phyloP scores from a whole-genome alignment of 805 yeast genomes.

The Metahyphopichia silvanorum region DNA sequence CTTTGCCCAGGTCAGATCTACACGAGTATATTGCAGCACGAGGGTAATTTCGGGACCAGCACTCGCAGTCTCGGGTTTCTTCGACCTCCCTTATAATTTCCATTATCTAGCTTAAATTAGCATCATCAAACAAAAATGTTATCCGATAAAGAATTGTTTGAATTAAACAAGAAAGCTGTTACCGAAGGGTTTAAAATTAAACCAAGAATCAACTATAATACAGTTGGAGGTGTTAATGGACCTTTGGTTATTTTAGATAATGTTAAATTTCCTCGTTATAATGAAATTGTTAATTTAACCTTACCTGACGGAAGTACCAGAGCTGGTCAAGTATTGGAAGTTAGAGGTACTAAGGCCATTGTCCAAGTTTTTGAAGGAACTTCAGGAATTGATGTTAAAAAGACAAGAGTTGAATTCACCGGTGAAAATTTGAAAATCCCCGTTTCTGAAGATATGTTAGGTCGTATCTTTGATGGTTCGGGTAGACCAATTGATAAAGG shows the following conservation, averaged over 20 bases:
- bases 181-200: constrained; percentile 87
- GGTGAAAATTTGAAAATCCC: constrained; percentile 92
- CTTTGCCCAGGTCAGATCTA: too few species aligned
- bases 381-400: constrained; percentile 96
- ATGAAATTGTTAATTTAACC: constrained; percentile 95
- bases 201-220: constrained; percentile 90
- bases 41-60: too few species aligned
- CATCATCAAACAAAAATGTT: constrained; percentile 20
- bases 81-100: too few species aligned
- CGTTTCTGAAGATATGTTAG: constrained; percentile 95
- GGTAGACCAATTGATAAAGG: constrained; percentile 99
- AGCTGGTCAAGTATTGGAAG: constrained; percentile 98
- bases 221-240: constrained; percentile 98
- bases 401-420: constrained; percentile 95
- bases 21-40: too few species aligned
- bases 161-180: constrained; percentile 87
- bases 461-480: constrained; percentile 98
- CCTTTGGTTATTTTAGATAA: constrained; percentile 77
- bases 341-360: constrained; percentile 93
- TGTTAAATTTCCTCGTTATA: constrained; percentile 63
- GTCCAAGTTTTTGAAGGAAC: constrained; percentile 99
- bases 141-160: constrained; percentile 48
- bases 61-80: too few species aligned
- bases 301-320: constrained; percentile 92
- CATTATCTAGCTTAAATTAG: too few species aligned